phyloP scores from a whole-genome alignment of 2,329 filamentous ascomycete species.

The Claviceps humidiphila region DNA sequence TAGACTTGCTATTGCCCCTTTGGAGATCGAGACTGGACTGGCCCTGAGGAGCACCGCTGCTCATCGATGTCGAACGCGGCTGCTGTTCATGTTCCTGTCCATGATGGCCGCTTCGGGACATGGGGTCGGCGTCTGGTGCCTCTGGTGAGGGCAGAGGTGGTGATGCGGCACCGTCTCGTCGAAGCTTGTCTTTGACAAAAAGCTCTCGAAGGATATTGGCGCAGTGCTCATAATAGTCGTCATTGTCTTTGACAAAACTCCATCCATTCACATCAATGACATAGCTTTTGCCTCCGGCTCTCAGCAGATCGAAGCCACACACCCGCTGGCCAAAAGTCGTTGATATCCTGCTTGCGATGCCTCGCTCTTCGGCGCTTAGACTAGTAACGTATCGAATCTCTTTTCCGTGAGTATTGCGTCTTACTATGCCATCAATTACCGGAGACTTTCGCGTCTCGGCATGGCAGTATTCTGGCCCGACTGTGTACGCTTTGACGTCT shows the following conservation, averaged over 20 bases:
- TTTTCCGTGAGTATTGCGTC: slow-evolving; percentile 93
- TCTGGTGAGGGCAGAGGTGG: slow-evolving; percentile 38
- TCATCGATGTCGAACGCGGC: slow-evolving; percentile 7
- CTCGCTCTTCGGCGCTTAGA: slow-evolving; percentile 64
- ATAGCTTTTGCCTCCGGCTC: slow-evolving; percentile 80
- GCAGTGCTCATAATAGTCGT: slow-evolving; percentile 92
- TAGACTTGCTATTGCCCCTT: slow-evolving; percentile 12
- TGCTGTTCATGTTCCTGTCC: slow-evolving; percentile 28
- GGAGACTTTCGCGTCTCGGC: slow-evolving; percentile 95
- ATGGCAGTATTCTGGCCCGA: slow-evolving; percentile 84
- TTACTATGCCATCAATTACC: slow-evolving; percentile 89
- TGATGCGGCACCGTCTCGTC: slow-evolving; percentile 46
- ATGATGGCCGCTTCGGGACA: slow-evolving; percentile 18
- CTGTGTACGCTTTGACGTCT: slow-evolving; percentile 97
- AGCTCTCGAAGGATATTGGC: slow-evolving; percentile 76
- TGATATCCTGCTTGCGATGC: slow-evolving; percentile 81
- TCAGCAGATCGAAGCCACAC: slow-evolving; percentile 87
- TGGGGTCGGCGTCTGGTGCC: slow-evolving; percentile 30
- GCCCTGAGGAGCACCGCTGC: slow-evolving; percentile 17
- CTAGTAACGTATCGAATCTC: slow-evolving; percentile 91
- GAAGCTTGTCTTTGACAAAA: slow-evolving; percentile 68
- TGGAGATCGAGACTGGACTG: slow-evolving; percentile 7
- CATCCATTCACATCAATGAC: slow-evolving; percentile 99
- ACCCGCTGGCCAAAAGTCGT: slow-evolving; percentile 87
- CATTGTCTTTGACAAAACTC: slow-evolving; percentile 99